Conservation (phyloP, 2,329 filamentous ascomycete genomes). For the Pezicula radicicola region DNA sequence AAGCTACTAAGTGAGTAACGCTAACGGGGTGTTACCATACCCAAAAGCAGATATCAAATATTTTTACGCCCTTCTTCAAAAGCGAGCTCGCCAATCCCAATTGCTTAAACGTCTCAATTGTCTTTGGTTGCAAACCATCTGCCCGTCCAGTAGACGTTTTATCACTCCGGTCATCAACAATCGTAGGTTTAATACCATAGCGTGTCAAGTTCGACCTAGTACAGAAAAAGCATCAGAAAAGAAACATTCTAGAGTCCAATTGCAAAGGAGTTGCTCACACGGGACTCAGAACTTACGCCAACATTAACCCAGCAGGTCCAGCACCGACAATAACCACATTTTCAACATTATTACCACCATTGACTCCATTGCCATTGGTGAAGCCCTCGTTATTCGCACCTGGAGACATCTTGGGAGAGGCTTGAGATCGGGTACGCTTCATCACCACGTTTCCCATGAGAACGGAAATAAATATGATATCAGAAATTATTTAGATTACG, state of each 20-base stretch:
- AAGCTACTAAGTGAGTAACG: constrained; percentile 39
- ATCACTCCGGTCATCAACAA: constrained; percentile 67
- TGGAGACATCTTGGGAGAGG: constrained; percentile 15
- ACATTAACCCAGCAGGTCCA: constrained; percentile 41
- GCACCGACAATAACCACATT: constrained; percentile 34
- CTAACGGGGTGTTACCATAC: constrained; percentile 49
- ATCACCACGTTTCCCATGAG: constrained; percentile 10
- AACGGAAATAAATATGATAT: too few species aligned
- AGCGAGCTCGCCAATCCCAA: constrained; percentile 53
- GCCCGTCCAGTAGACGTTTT: constrained; percentile 60
- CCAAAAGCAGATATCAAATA: constrained; percentile 58
- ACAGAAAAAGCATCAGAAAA: not conserved
- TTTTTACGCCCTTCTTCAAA: constrained; percentile 54
- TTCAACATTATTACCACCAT: constrained; percentile 2
- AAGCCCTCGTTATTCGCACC: constrained; percentile 15
- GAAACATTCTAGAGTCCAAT: not conserved
- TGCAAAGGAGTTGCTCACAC: not conserved
- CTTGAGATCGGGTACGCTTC: constrained; percentile 8
- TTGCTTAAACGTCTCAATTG: constrained; percentile 60
- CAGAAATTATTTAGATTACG: too few species aligned
- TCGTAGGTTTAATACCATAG: constrained; percentile 61
- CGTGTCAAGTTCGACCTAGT: constrained; percentile 54
- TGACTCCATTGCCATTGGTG: not conserved
- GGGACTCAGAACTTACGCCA: constrained; percentile 16
- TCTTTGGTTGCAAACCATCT: constrained; percentile 59